phyloP scores from a whole-genome alignment of 495 filamentous ascomycete species.

The Neurospora sp. region DNA sequence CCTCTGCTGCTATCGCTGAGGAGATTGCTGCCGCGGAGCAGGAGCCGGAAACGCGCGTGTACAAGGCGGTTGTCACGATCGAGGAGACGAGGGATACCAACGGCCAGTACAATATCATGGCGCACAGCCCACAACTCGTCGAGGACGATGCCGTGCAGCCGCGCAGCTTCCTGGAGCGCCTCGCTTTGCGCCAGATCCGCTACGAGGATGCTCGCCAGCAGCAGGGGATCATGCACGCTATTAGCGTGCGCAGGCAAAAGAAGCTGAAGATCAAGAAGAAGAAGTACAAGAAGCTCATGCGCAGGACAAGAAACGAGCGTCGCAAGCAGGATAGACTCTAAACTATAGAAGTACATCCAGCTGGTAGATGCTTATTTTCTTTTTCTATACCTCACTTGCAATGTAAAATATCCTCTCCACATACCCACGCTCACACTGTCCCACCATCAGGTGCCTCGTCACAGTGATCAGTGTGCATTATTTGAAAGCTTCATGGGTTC shows the following conservation, averaged over 20 bases:
- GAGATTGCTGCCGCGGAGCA: slow-evolving; percentile 27
- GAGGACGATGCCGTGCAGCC: slow-evolving; percentile 28
- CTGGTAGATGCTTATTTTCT: slow-evolving; percentile 1
- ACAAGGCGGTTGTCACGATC: slow-evolving; percentile 73
- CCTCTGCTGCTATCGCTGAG: slow-evolving; percentile 15
- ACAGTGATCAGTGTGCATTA: background rate
- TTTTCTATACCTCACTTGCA: background rate
- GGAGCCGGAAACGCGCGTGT: slow-evolving; percentile 46
- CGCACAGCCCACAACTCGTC: slow-evolving; percentile 41
- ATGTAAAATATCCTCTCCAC: background rate
- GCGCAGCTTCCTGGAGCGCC: slow-evolving; percentile 40
- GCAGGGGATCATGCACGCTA: slow-evolving; percentile 43
- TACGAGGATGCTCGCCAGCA: slow-evolving; percentile 34
- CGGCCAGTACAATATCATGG: slow-evolving; percentile 51
- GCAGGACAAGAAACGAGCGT: slow-evolving; percentile 77
- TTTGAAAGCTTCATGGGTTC: background rate
- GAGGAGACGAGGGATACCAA: slow-evolving; percentile 62
- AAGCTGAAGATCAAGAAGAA: slow-evolving; percentile 99
- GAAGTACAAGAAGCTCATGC: slow-evolving; percentile 99
- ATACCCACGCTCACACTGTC: background rate
- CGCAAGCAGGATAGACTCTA: slow-evolving; percentile 66
- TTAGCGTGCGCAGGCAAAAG: slow-evolving; percentile 81
- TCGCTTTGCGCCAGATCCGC: slow-evolving; percentile 38
- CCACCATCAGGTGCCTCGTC: background rate
- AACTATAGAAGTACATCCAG: slow-evolving; percentile 2